Percentiles rank a stretch among this genome's conserved stretches.
phyloP scores from a whole-genome alignment of 192 early-diverging fungal species.

The Pecoramyces ruminantium region DNA sequence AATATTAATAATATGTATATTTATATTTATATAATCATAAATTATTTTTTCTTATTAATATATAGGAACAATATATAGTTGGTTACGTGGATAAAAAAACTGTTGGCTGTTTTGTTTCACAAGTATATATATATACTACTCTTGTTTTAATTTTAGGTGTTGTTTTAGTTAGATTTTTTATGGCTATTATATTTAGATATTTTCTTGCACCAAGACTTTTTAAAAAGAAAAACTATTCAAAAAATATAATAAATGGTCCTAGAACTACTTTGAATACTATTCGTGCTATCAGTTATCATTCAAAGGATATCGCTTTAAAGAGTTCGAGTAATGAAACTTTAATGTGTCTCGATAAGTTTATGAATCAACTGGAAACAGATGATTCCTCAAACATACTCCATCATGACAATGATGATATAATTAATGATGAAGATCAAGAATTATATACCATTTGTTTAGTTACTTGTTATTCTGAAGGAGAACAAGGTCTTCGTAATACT shows the following conservation, averaged over 20 bases:
- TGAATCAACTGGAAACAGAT: background rate
- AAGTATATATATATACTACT: slow-evolving; percentile 64
- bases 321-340: background rate
- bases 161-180: background rate
- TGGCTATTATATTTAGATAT: slow-evolving; percentile 11
- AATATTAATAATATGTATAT: too few species aligned
- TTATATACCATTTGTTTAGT: slow-evolving; percentile 48
- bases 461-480: slow-evolving; percentile 82
- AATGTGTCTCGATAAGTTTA: slow-evolving; percentile 1
- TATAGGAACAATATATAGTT: slow-evolving; percentile 10
- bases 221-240: background rate
- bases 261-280: background rate
- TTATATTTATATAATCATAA: too few species aligned
- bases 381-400: background rate
- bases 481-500: slow-evolving; percentile 57
- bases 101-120: slow-evolving; percentile 64
- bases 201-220: background rate
- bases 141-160: slow-evolving; percentile 27
- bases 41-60: too few species aligned
- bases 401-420: background rate
- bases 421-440: background rate
- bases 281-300: background rate
- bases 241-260: background rate
- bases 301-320: background rate
- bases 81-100: slow-evolving; percentile 61